Percentiles rank a stretch among this genome's conserved stretches.
Evolutionary conservation across 345 rosid species (phyloP).

Genomic region (Eucalyptus pauciflora): DNA sequence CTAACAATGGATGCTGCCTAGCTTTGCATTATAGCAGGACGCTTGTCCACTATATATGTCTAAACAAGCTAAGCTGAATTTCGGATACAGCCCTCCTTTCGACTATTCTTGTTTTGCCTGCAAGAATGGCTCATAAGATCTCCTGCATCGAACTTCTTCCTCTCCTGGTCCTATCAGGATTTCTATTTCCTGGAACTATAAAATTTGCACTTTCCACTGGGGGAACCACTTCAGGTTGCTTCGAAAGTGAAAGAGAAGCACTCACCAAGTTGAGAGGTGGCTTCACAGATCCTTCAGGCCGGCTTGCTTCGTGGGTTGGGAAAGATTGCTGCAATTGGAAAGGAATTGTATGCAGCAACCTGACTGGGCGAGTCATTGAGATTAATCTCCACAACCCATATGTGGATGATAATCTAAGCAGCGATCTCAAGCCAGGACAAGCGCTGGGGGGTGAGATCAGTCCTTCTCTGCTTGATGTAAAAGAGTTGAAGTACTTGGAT

Average conservation of each 20-base stretch:
- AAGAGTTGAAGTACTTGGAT: background rate
- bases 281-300: background rate
- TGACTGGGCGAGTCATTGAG: slow-evolving; percentile 12
- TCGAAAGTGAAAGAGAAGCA: background rate
- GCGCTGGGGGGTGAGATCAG: slow-evolving; percentile 2
- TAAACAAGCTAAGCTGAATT: background rate
- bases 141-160: background rate
- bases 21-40: background rate
- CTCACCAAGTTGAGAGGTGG: background rate
- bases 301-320: background rate
- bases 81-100: background rate
- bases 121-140: background rate
- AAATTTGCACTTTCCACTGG: background rate
- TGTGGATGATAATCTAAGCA: background rate
- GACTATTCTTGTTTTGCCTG: background rate
- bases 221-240: background rate
- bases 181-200: background rate
- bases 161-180: background rate
- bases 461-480: slow-evolving; percentile 5
- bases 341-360: background rate
- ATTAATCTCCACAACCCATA: slow-evolving; percentile 19
- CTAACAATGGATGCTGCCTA: background rate
- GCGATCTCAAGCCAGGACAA: background rate
- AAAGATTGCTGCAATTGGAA: background rate
- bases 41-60: background rate